Evolutionary conservation across 2,329 filamentous ascomycete species (phyloP), one percentile per base, ranked within the genome.

Genomic region (Xylaria sp.): DNA sequence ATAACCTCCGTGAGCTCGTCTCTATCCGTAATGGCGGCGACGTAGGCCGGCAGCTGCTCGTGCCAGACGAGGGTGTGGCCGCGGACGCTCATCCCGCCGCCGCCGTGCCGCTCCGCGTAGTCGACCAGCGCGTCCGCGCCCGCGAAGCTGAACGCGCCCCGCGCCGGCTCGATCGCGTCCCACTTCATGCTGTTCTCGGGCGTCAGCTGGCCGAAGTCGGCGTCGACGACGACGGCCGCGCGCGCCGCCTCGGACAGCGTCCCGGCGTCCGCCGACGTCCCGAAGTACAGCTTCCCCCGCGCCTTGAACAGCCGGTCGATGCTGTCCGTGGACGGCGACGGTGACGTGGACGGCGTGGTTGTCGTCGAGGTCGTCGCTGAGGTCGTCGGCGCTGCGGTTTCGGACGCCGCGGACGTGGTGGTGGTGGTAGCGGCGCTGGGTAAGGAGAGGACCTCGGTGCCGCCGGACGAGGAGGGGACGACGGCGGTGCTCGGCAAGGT

Each of bases 161-260:
- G 78, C 18, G 72, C 63, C 2, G 83, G 82, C 71, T 88, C 82
- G 34, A 76, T 82, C 54, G 78, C 72, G 57, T 83, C 77, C 82
- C 81, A 87, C 74, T 73, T 73, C 69, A 70, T 78, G 1, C 82
- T 80, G 2, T 74, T 73, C 62, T 73, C 72, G 9, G 57, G 56
- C 19, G 60, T 61, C 45, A 63, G 38, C 41, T 61, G 54, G n/a
- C 60, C 60, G 39, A 63, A 63, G 43, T 63, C 58, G 11, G 53
- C 50, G 19, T 53, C 48, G 39, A 61, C 55, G 22, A 63, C 46
- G 6, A 63, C 46, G 6, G 52, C 54, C 6, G 48, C 58, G 48
- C 56, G 54, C 45, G 51, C 41, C 16, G 48, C 37, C 43, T 51
- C 55, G 21, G 51, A 49, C 9, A 53, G 11, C 18, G 53, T 59